Conservation (phyloP, 768 basidiomycete genomes). For the Gautieria morchelliformis region DNA sequence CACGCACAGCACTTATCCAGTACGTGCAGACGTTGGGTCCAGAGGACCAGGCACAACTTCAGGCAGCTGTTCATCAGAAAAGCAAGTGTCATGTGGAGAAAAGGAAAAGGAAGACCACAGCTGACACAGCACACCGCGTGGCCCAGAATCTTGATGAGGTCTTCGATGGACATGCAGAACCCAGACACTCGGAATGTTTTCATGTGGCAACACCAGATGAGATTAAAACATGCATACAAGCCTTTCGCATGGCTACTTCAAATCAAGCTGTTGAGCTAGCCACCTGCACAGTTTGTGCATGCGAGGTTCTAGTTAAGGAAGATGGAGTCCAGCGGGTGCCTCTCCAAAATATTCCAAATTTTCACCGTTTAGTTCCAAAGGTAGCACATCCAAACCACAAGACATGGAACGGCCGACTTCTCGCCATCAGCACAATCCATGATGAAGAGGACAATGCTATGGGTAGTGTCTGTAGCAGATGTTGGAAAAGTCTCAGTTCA, state of each 20-base stretch:
- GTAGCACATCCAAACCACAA: neutral
- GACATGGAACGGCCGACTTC: neutral
- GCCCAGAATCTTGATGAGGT: neutral
- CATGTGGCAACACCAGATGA: neutral
- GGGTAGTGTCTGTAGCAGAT: neutral
- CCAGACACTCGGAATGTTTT: neutral
- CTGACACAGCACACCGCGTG: neutral
- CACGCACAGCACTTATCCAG: neutral
- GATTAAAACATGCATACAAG: neutral
- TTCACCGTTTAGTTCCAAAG: too few relatives aligned
- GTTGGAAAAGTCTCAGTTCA: neutral
- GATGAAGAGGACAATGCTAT: neutral
- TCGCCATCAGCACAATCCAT: neutral
- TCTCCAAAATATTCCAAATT: neutral
- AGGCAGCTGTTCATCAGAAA: neutral
- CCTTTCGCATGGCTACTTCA: neutral
- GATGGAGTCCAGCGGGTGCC: neutral
- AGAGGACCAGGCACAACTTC: neutral
- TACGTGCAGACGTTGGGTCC: neutral
- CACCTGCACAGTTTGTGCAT: neutral
- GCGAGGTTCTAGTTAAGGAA: neutral
- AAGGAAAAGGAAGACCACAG: neutral
- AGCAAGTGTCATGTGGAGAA: neutral
- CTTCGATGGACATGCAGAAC: neutral
- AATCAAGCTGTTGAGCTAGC: neutral